A percentile compares a stretch with the other conserved stretches of the same genome.
Evolutionary conservation across 2,329 filamentous ascomycete species (phyloP).

Genomic region (Amesomyces nigricolor): DNA sequence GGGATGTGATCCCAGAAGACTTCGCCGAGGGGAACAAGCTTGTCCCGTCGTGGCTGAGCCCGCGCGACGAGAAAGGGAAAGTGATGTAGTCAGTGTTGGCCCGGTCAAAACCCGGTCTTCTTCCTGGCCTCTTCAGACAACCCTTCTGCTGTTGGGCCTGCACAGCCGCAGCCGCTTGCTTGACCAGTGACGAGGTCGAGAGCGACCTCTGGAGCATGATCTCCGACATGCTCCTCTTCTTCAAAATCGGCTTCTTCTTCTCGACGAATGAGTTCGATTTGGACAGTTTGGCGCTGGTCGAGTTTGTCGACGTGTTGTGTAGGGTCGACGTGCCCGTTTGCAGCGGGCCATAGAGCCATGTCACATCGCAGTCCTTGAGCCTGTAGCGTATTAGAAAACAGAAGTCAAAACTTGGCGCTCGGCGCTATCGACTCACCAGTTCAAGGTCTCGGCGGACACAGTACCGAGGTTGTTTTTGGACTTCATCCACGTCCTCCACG

Average conservation of each 20-base stretch:
- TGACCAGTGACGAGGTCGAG: constrained; percentile 80
- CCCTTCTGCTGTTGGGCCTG: constrained; percentile 73
- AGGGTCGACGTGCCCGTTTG: constrained; percentile 63
- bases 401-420: no score
- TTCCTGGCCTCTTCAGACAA: constrained; percentile 41
- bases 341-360: constrained; percentile 92
- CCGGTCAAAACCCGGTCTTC: constrained; percentile 52
- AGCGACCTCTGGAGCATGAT: constrained; percentile 86
- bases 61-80: constrained; percentile 57
- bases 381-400: constrained; percentile 41
- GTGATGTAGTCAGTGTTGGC: constrained; percentile 64
- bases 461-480: constrained; percentile 81
- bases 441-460: constrained; percentile 82
- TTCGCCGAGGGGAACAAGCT: constrained; percentile 61
- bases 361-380: constrained; percentile 96
- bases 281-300: constrained; percentile 41
- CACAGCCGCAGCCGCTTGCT: constrained; percentile 81
- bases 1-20: constrained; percentile 62
- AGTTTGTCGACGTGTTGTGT: constrained; percentile 40
- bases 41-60: constrained; percentile 56
- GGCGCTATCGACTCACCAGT: constrained; percentile 61
- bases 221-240: constrained; percentile 95
- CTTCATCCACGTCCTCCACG: constrained; percentile 96
- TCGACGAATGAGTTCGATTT: constrained; percentile 61
- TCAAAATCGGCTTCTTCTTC: constrained; percentile 92